Base-by-base conservation (phyloP, 2,329 filamentous ascomycete genomes). In the Pezizomycotina sp. region DNA sequence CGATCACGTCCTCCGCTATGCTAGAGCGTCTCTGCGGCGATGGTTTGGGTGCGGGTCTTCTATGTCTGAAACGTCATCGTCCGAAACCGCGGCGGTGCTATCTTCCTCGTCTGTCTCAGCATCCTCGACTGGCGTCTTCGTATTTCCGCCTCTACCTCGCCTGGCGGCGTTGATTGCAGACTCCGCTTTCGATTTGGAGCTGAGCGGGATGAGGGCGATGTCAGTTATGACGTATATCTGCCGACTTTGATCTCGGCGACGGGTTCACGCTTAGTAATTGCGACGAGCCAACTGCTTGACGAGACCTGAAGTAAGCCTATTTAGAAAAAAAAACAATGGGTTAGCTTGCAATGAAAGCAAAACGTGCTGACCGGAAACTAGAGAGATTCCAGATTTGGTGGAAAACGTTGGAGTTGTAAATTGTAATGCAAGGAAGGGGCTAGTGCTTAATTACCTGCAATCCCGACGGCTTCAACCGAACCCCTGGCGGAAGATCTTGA, bases 1-100 rank as follows among this genome's bases (percentile, higher is more conserved):
- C 71, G 35, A 93, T 86, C 1, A 95, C 84, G 60, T 95, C 80
- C 56, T 92, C 74, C 0, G 77, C 82, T 74, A 48, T 75, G 83
- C 46, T 66, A 74, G 22, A 56, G 48, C 12, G 52, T 22, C 5
- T 9, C 34, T 53, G 45, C 23, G 34, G 40, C 24, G 49, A 26
- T 31, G 24, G 10, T 15, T 37, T 33, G 4, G 27, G 53, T 52
- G 8, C 55, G 45, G 24, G 47, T 19, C 32, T 30, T 12, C 36
- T 34, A 10, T 31, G 31, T 48, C 45, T 6, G 52, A 49, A 0
- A 55, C 47, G 19, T 58, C 56, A 3, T 52, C 55, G 19, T 56
- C 57, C 2, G 55, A 35, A 35, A 51, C 47, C 2, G 57, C 47
- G 0, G 53, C 54, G 13, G 60, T 60, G 6, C 55, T 54, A 2